These are phyloP conservation scores for Phytophthora macrochlamydospora DNA, from an alignment of 352 stramenopile species.

Conservation along the genomic window DNA sequence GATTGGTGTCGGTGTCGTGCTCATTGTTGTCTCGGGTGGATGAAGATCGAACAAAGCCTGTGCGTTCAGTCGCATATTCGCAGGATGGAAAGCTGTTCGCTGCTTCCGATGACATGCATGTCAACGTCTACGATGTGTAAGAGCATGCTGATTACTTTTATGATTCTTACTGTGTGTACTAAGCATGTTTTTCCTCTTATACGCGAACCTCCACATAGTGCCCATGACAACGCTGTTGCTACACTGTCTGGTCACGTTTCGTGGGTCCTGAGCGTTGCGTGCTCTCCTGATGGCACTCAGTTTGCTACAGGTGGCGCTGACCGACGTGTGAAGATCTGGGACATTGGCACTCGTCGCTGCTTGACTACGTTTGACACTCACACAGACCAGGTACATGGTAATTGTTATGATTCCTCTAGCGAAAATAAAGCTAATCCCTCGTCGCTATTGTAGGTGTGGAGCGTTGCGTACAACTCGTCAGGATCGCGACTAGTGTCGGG, in stretches of 20 bases:
- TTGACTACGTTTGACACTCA: slow-evolving; percentile 91
- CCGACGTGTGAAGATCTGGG: slow-evolving; percentile 93
- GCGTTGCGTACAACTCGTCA: slow-evolving; percentile 89
- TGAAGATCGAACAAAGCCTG: slow-evolving; percentile 85
- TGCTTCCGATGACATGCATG: slow-evolving; percentile 91
- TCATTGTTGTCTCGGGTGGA: no score
- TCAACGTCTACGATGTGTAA: slow-evolving; percentile 94
- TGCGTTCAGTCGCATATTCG: slow-evolving; percentile 87
- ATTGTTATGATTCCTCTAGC: not conserved
- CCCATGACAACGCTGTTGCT: slow-evolving; percentile 76
- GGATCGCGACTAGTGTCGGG: slow-evolving; percentile 87
- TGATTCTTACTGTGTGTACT: slow-evolving; percentile 5
- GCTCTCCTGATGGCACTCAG: slow-evolving; percentile 80
- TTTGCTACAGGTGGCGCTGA: slow-evolving; percentile 88
- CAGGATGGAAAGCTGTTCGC: slow-evolving; percentile 87
- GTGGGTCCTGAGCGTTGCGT: slow-evolving; percentile 88
- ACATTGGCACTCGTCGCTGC: slow-evolving; percentile 86
- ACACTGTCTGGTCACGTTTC: slow-evolving; percentile 90
- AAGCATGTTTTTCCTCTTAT: not conserved
- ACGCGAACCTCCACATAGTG: slow-evolving; percentile 30
- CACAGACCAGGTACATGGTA: slow-evolving; percentile 76
- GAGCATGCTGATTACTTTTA: slow-evolving; percentile 22
- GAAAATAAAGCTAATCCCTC: slow-evolving; percentile 4
- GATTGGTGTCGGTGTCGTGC: no score
- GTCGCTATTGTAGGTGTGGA: slow-evolving; percentile 74